A percentile compares a stretch with the other conserved stretches of the same genome.
phyloP scores from a whole-genome alignment of 495 filamentous ascomycete species.

The Hypoxylon intermedium region DNA sequence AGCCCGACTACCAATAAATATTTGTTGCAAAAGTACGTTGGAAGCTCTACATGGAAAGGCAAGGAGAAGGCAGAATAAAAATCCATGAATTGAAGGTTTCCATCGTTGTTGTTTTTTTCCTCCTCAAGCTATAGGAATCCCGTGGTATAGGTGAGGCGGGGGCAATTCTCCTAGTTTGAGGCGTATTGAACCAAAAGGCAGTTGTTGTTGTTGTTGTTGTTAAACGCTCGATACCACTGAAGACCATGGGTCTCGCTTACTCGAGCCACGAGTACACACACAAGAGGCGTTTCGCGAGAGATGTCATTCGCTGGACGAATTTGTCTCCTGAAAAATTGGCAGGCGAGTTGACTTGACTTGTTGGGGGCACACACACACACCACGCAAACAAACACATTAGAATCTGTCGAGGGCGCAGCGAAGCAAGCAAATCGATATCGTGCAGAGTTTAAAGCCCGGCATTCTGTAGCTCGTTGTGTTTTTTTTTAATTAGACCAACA shows the following conservation, averaged over 20 bases:
- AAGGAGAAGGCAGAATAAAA: too few relatives aligned
- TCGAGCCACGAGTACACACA: slow-evolving; percentile 20
- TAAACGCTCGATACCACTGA: slow-evolving; percentile 13
- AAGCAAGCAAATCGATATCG: slow-evolving; percentile 21
- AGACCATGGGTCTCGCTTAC: slow-evolving; percentile 14
- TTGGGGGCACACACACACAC: slow-evolving; percentile 7
- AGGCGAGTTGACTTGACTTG: background rate
- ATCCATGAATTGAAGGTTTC: too few relatives aligned
- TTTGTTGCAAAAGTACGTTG: too few relatives aligned
- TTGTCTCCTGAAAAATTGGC: slow-evolving; percentile 15
- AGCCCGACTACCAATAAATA: too few relatives aligned
- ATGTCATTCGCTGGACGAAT: slow-evolving; percentile 37
- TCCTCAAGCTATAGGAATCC: slow-evolving; percentile 12
- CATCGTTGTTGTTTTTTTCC: slow-evolving; percentile 27
- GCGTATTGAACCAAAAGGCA: slow-evolving; percentile 16
- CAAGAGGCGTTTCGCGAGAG: slow-evolving; percentile 23
- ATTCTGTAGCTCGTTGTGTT: slow-evolving; percentile 24
- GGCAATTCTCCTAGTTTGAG: slow-evolving; percentile 23
- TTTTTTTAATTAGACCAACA: slow-evolving; percentile 35
- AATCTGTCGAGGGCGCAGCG: slow-evolving; percentile 27
- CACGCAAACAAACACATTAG: slow-evolving; percentile 17
- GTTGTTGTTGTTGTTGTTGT: background rate
- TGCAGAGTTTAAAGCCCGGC: slow-evolving; percentile 21
- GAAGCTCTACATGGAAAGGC: too few relatives aligned
- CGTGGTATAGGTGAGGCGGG: slow-evolving; percentile 13